Percentiles rank a stretch among this genome's conserved stretches.
phyloP scores from a whole-genome alignment of 2,329 filamentous ascomycete species.

The Pestalotiopsis sp. region DNA sequence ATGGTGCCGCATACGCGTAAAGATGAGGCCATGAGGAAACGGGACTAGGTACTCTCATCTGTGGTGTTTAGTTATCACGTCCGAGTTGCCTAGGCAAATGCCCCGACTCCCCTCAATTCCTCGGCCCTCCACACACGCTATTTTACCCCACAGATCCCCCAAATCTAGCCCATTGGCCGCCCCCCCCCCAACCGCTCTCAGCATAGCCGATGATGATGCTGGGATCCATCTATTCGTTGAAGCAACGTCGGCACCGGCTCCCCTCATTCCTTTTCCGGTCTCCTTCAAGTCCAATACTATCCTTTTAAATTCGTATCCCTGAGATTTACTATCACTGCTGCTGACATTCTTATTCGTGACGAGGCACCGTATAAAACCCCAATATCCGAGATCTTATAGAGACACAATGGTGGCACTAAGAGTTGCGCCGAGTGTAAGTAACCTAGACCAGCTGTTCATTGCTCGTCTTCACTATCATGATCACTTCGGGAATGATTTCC shows the following conservation, averaged over 20 bases:
- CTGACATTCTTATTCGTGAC: neutral
- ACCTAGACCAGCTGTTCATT: too few relatives aligned
- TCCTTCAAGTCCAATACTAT: neutral
- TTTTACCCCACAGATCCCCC: neutral
- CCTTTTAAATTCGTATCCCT: neutral
- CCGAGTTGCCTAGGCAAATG: neutral
- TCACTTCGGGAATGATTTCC: neutral
- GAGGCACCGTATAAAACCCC: neutral
- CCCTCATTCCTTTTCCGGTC: neutral
- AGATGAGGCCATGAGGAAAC: too few relatives aligned
- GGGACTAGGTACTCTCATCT: too few relatives aligned
- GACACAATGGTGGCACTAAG: conserved; percentile 33
- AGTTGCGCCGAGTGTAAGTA: conserved; percentile 37
- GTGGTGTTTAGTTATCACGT: too few relatives aligned
- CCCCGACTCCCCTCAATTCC: neutral
- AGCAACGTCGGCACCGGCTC: neutral
- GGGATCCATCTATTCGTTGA: neutral
- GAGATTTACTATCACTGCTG: neutral
- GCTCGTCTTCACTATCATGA: neutral
- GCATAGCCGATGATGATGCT: neutral
- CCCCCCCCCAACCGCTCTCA: neutral
- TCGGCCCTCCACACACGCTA: neutral
- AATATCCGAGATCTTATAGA: neutral
- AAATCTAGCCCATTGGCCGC: neutral
- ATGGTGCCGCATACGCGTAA: too few relatives aligned